phyloP scores from a whole-genome alignment of 2,329 filamentous ascomycete genomes.

The Ophiostoma montium region DNA sequence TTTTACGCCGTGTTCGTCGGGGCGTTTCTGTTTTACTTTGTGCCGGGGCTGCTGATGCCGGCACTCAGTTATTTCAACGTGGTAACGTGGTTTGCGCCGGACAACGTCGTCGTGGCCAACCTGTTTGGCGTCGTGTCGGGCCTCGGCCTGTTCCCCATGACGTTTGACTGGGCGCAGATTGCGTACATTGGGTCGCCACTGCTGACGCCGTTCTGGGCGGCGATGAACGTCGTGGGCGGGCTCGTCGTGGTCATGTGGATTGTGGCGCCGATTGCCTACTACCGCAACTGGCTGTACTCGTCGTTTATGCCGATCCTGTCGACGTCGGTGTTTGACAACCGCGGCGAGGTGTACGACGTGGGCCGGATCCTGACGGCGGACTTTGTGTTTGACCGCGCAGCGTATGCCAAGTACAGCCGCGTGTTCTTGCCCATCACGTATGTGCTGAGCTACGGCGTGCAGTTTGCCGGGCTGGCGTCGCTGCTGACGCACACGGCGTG shows the following conservation, averaged over 20 bases:
- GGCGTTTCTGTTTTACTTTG: slow-evolving; percentile 70
- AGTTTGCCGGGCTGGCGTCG: slow-evolving; percentile 70
- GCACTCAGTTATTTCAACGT: slow-evolving; percentile 82
- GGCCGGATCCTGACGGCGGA: slow-evolving; percentile 63
- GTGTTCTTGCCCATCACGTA: slow-evolving; percentile 82
- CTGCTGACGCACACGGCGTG: slow-evolving; percentile 68
- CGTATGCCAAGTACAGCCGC: slow-evolving; percentile 68
- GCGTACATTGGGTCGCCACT: slow-evolving; percentile 77
- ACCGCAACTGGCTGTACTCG: slow-evolving; percentile 64
- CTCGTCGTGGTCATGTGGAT: slow-evolving; percentile 78
- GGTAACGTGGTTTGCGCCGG: slow-evolving; percentile 75
- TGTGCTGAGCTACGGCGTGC: slow-evolving; percentile 71
- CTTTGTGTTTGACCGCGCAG: slow-evolving; percentile 62
- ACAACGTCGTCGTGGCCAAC: slow-evolving; percentile 76
- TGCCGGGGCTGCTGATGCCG: slow-evolving; percentile 69
- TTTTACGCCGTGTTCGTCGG: slow-evolving; percentile 60
- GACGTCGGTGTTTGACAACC: slow-evolving; percentile 74
- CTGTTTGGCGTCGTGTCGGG: slow-evolving; percentile 78
- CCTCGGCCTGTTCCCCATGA: slow-evolving; percentile 69
- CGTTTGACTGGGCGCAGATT: slow-evolving; percentile 86
- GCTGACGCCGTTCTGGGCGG: slow-evolving; percentile 74
- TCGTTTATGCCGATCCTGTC: slow-evolving; percentile 81
- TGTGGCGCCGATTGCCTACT: slow-evolving; percentile 65
- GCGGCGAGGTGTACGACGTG: slow-evolving; percentile 66
- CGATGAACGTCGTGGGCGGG: slow-evolving; percentile 70